phyloP scores from a whole-genome alignment of 768 basidiomycete species.

The Tulasnella sp. region DNA sequence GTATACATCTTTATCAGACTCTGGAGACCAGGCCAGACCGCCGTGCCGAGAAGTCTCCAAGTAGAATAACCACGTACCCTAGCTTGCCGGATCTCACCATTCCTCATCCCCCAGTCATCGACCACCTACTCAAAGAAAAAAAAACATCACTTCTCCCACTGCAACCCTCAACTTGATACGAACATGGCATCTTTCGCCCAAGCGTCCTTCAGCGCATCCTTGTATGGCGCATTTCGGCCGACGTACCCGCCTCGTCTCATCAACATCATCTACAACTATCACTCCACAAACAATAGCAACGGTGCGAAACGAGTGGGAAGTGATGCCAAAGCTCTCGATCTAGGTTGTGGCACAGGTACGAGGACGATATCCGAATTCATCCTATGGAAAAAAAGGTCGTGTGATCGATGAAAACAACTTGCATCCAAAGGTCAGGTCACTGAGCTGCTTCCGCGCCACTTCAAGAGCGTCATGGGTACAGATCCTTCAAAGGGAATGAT shows the following conservation, averaged over 20 bases:
- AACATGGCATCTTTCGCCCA: slow-evolving; percentile 73
- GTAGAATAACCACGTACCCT: too few species aligned
- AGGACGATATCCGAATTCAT: background rate
- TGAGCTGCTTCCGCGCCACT: slow-evolving; percentile 37
- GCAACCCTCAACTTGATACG: too few species aligned
- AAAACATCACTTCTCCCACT: too few species aligned
- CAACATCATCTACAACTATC: slow-evolving; percentile 50
- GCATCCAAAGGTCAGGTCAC: slow-evolving; percentile 62
- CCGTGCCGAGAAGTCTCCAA: too few species aligned
- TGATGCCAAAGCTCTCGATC: slow-evolving; percentile 55
- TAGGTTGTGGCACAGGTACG: slow-evolving; percentile 79
- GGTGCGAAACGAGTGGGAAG: slow-evolving; percentile 22
- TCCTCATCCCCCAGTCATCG: too few species aligned
- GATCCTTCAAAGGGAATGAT: slow-evolving; percentile 72
- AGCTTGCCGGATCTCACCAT: too few species aligned
- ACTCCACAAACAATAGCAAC: slow-evolving; percentile 29
- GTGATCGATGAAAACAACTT: slow-evolving; percentile 14
- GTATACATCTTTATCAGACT: too few species aligned
- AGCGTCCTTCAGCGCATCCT: slow-evolving; percentile 50
- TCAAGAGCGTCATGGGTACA: slow-evolving; percentile 53
- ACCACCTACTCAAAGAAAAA: too few species aligned
- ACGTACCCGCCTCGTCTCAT: slow-evolving; percentile 60
- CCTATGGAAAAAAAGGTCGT: slow-evolving; percentile 1
- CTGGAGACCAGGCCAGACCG: too few species aligned
- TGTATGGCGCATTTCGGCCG: slow-evolving; percentile 59